Conservation (phyloP, 2,329 filamentous ascomycete genomes). For the Aspergillus felis region DNA sequence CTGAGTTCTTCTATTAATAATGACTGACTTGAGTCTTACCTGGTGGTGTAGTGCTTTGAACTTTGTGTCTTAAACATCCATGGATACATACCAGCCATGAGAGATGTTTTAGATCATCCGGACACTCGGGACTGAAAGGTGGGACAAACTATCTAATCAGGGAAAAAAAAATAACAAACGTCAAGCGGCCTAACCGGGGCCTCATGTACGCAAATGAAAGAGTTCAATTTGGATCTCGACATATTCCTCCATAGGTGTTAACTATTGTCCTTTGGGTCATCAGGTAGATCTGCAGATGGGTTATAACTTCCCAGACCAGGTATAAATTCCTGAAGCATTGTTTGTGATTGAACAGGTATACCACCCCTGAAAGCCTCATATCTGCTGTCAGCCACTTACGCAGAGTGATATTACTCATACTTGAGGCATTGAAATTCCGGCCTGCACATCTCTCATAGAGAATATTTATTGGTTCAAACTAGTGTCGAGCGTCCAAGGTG, state of each 20-base stretch:
- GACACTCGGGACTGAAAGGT: conserved; percentile 17
- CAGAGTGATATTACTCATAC: neutral
- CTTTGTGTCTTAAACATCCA: neutral
- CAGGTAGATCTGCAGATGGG: neutral
- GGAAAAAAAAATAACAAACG: neutral
- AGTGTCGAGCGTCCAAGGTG: neutral
- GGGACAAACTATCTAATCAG: conserved; percentile 13
- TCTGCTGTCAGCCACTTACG: neutral
- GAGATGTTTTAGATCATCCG: conserved; percentile 20
- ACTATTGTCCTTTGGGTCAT: neutral
- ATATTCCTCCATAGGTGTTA: neutral
- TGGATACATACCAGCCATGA: conserved; percentile 8
- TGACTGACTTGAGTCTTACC: neutral
- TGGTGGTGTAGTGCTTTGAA: neutral
- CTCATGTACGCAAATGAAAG: neutral
- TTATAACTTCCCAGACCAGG: neutral
- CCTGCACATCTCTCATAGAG: neutral
- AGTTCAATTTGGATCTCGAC: neutral
- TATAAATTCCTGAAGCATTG: neutral
- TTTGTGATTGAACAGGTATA: neutral
- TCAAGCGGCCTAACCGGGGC: neutral
- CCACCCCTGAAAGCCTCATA: neutral
- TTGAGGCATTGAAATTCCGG: neutral
- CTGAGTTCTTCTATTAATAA: neutral
- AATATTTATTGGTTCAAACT: neutral